phyloP scores from a whole-genome alignment of 441 rosid genomes.

The Manihot esculenta region DNA sequence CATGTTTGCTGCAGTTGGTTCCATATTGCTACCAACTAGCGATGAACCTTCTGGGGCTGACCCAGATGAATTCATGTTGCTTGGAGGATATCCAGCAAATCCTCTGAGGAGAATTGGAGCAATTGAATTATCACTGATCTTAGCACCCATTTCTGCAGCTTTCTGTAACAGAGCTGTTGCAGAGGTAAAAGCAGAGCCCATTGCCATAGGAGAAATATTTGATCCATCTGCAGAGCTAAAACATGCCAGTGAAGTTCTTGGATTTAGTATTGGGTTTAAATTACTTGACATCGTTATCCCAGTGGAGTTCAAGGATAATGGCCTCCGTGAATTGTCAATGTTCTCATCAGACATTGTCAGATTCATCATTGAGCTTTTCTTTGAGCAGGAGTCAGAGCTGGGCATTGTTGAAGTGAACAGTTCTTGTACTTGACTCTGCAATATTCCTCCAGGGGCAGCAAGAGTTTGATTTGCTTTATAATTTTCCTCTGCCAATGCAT shows the following conservation, averaged over 20 bases:
- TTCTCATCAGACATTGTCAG: conserved; percentile 30
- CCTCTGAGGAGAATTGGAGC: conserved; percentile 53
- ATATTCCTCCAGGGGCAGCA: conserved; percentile 24
- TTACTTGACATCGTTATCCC: conserved; percentile 31
- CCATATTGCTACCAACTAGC: conserved; percentile 18
- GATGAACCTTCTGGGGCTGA: conserved; percentile 31
- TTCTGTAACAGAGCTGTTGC: conserved; percentile 62
- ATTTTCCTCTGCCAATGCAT: conserved; percentile 56
- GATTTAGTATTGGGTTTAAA: conserved; percentile 33
- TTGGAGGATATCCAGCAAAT: conserved; percentile 40
- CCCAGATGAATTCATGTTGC: conserved; percentile 29
- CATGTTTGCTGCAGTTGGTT: conserved; percentile 14
- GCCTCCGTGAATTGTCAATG: conserved; percentile 25
- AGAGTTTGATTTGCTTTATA: conserved; percentile 38
- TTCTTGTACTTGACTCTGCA: conserved; percentile 36
- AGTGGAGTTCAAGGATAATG: conserved; percentile 36
- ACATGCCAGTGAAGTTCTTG: conserved; percentile 20
- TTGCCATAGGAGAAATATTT: conserved; percentile 22
- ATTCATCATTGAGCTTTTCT: conserved; percentile 34
- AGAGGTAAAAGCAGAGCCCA: conserved; percentile 38
- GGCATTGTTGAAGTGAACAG: conserved; percentile 35
- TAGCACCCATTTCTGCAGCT: conserved; percentile 65
- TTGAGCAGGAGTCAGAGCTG: conserved; percentile 32
- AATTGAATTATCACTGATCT: conserved; percentile 45
- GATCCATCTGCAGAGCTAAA: conserved; percentile 28